Evolutionary conservation across 2,329 filamentous ascomycete species (phyloP).

Genomic region (Proliferodiscus dingleyae): DNA sequence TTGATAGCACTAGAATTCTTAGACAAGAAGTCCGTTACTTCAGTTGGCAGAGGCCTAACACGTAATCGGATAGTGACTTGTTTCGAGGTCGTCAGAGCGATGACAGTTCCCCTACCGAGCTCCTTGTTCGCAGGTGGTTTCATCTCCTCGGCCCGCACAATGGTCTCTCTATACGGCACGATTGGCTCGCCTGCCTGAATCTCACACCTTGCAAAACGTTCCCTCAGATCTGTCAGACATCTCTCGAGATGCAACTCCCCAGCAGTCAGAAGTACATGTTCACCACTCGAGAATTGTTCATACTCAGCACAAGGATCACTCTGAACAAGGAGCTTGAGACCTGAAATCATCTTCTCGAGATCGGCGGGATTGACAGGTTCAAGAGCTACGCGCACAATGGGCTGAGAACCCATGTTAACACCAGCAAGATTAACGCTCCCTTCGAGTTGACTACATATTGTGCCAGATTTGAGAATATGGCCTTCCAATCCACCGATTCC

Average conservation of each 20-base stretch:
- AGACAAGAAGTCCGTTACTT: slow-evolving; percentile 78
- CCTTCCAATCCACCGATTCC: slow-evolving; percentile 90
- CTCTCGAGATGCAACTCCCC: slow-evolving; percentile 92
- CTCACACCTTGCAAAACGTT: slow-evolving; percentile 89
- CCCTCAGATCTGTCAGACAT: slow-evolving; percentile 86
- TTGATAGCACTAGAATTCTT: slow-evolving; percentile 80
- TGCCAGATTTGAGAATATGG: slow-evolving; percentile 92
- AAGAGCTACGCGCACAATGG: slow-evolving; percentile 93
- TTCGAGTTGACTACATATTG: slow-evolving; percentile 79
- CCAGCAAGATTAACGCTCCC: slow-evolving; percentile 89
- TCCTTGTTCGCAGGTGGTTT: slow-evolving; percentile 80
- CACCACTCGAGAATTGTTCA: slow-evolving; percentile 85
- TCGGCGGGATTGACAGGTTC: slow-evolving; percentile 88
- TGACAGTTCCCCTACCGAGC: slow-evolving; percentile 74
- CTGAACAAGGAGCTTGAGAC: slow-evolving; percentile 81
- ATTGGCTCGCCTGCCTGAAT: slow-evolving; percentile 93
- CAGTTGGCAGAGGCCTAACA: slow-evolving; percentile 70
- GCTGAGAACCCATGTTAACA: slow-evolving; percentile 72
- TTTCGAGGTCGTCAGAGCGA: slow-evolving; percentile 75
- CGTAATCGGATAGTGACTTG: slow-evolving; percentile 73
- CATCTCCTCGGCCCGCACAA: slow-evolving; percentile 87
- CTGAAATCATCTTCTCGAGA: slow-evolving; percentile 89
- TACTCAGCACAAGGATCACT: slow-evolving; percentile 96
- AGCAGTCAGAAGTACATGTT: slow-evolving; percentile 91
- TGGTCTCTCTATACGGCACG: slow-evolving; percentile 92